Conservation (phyloP, 148 eudicot genomes). For the Drosera capensis region DNA sequence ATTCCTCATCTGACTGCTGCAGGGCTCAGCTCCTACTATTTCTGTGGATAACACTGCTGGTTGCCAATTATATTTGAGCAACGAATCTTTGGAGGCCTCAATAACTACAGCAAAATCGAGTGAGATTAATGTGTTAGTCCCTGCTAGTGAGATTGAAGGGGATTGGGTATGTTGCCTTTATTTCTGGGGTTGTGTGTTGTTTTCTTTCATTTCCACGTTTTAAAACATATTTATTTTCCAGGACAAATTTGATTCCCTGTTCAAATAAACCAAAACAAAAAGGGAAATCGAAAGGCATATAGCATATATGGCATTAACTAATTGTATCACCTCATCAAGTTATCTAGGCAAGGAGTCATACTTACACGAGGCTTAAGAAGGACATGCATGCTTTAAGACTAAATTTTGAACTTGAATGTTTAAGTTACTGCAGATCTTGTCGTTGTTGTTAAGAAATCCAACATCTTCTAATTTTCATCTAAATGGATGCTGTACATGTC, state of each 20-base stretch:
- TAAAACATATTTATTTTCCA: too few species aligned
- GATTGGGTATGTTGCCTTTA: slow-evolving; percentile 65
- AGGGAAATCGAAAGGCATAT: too few species aligned
- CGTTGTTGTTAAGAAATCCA: too few species aligned
- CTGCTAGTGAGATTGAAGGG: slow-evolving; percentile 52
- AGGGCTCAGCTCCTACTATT: slow-evolving; percentile 96
- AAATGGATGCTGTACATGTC: too few species aligned
- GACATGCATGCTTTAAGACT: too few species aligned
- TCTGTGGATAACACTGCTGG: slow-evolving; percentile 91
- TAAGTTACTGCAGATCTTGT: too few species aligned
- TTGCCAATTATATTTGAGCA: slow-evolving; percentile 87
- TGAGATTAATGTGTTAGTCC: slow-evolving; percentile 82
- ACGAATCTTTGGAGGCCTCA: slow-evolving; percentile 63
- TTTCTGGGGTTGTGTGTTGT: neutral
- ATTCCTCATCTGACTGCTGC: slow-evolving; percentile 1
- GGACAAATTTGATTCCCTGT: neutral
- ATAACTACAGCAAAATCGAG: slow-evolving; percentile 95
- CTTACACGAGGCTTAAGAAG: too few species aligned
- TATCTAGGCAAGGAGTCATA: too few species aligned
- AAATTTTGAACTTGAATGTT: too few species aligned
- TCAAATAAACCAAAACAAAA: neutral
- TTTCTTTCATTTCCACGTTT: too few species aligned
- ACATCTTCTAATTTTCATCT: too few species aligned
- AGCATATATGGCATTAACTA: too few species aligned
- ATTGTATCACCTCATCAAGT: neutral